Evolutionary conservation across 495 filamentous ascomycete genomes (phyloP).

Genomic region (Podospora bellae-mahoneyi): DNA sequence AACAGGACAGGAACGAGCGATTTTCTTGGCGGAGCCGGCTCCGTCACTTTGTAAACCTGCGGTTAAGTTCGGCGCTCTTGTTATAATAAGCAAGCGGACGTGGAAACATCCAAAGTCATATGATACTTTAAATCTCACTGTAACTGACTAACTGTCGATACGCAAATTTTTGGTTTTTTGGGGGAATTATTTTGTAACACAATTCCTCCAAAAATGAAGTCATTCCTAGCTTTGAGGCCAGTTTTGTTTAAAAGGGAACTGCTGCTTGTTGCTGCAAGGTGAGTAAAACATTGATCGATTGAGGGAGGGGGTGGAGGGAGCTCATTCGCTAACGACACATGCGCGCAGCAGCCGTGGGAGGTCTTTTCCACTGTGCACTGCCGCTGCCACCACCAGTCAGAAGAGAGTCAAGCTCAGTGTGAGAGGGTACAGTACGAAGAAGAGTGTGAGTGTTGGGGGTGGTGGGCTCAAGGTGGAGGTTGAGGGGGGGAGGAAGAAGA

Average conservation of each 20-base stretch:
- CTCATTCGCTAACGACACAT: background rate
- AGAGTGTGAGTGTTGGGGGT: background rate
- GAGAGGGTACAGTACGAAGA: background rate
- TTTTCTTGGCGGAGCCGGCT: slow-evolving; percentile 4
- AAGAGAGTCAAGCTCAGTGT: background rate
- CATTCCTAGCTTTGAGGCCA: background rate
- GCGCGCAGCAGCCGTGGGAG: background rate
- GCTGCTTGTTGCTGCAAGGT: slow-evolving; percentile 11
- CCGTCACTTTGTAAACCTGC: background rate
- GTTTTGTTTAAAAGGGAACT: background rate
- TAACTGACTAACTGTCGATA: no score
- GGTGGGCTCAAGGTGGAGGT: background rate
- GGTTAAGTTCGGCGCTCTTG: background rate
- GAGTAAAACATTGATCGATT: slow-evolving; percentile 5
- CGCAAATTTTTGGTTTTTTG: no score
- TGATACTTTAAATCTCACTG: background rate
- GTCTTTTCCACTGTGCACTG: background rate
- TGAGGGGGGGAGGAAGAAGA: background rate
- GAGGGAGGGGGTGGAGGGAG: no score
- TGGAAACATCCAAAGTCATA: background rate
- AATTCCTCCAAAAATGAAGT: background rate
- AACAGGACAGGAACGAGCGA: background rate
- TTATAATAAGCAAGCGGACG: background rate
- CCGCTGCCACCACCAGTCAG: background rate
- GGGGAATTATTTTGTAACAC: no score